Evolutionary conservation across 805 yeast species (phyloP), one percentile per base, ranked within the genome.

Genomic region (Candida rishiriensis): DNA sequence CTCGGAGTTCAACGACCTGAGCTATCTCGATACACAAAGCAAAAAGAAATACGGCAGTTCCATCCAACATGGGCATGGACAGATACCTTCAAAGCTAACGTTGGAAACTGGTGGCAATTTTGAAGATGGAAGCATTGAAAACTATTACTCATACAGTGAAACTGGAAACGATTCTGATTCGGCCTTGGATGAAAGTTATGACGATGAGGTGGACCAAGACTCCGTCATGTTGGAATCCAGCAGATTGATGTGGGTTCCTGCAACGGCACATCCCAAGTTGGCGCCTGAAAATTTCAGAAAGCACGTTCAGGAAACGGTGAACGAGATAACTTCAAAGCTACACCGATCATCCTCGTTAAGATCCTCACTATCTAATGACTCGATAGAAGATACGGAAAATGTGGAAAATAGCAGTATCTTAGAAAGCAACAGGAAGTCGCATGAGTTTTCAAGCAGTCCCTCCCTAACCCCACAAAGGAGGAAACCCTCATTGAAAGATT

Each of bases 211-310:
- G 17, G 57, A 54, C 38, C 46, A 52, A 4, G 57, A 52, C 28
- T 44, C 48, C 18, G 53, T 53, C 8, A 28, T 60, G 12, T 48
- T 55, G 21, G 69, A 65, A 42, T 65, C 76, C 14, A 75, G 75
- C 39, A 68, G 77, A 45, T 65, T 86, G 29, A 68, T 91, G 42
- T 91, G 99, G 99, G 97, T 93, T 1, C 98, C 98, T 0, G 99
- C 98, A 2, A 81, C 79, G 50, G 73, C 88, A 33, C 99, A 93
- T 61, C 98, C 98, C 1, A 91, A 86, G 55, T 76, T 91, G n/a
- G 90, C 95, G 21, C 98, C 98, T 2, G 95, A 87, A 56, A 88
- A 86, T 55, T 85, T 81, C 66, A 70, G 81, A 51, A 76, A 74
- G 51, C 85, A 84, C 57, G 81, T 85, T 37, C 82, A 82, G 46